phyloP scores from a whole-genome alignment of 129 eudicot genomes.

The Arctium minus region DNA sequence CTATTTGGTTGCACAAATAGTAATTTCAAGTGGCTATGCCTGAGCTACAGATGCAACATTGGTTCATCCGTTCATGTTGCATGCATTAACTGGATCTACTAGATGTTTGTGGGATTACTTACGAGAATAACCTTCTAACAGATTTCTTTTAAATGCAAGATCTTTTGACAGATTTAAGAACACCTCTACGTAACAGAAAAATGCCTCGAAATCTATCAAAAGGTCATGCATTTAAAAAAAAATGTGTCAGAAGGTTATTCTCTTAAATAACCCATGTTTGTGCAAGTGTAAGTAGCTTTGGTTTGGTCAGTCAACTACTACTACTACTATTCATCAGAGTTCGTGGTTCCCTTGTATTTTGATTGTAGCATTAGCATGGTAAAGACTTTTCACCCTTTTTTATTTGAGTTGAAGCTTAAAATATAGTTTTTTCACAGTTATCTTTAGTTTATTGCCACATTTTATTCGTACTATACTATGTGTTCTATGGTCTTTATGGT shows the following conservation, averaged over 20 bases:
- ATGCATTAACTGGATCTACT: no score
- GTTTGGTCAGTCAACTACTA: background rate
- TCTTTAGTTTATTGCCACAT: no score
- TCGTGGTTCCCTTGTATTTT: no score
- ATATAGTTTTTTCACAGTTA: background rate
- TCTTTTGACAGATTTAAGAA: background rate
- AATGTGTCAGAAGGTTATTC: background rate
- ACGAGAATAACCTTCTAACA: no score
- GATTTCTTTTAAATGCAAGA: background rate
- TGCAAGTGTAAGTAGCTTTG: background rate
- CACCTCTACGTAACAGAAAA: background rate
- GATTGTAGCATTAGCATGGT: background rate
- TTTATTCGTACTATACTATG: background rate
- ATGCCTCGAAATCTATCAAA: background rate
- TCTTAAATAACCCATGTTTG: background rate
- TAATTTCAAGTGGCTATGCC: no score
- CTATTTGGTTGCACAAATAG: no score
- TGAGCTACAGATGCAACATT: no score
- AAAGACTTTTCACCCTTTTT: background rate
- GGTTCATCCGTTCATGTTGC: no score
- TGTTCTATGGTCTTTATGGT: background rate
- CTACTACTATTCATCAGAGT: background rate
- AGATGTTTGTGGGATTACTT: no score
- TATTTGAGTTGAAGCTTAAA: background rate
- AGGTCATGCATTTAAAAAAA: background rate